Evolutionary conservation across 441 rosid genomes (phyloP).

Genomic region (Adansonia gregorii): DNA sequence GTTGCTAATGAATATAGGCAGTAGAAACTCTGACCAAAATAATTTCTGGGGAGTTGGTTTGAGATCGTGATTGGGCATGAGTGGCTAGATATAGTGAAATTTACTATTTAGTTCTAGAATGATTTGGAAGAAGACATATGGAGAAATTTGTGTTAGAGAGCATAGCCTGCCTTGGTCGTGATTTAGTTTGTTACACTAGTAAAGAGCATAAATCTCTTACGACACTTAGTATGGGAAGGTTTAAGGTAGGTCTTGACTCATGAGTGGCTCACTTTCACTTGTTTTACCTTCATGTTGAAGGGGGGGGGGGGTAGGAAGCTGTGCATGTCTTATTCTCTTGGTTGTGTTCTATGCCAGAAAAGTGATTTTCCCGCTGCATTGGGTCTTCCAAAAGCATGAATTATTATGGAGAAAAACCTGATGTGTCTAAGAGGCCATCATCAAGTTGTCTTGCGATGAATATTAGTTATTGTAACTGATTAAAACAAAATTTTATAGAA

Average conservation of each 20-base stretch:
- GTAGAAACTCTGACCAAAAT: neutral
- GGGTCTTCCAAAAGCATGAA: conserved; percentile 11
- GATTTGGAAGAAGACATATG: neutral
- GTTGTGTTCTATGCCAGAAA: neutral
- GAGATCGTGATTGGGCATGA: conserved; percentile 7
- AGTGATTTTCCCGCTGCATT: conserved; percentile 18
- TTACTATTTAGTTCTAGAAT: neutral
- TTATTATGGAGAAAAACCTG: conserved; percentile 7
- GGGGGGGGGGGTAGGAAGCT: neutral
- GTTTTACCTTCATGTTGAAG: conserved; percentile 2
- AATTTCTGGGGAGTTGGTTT: neutral
- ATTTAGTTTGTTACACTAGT: neutral
- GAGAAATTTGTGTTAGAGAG: neutral
- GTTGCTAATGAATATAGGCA: neutral
- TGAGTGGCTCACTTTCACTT: neutral
- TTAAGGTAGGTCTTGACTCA: neutral
- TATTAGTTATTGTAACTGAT: neutral
- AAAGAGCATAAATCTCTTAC: neutral
- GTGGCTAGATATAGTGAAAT: neutral
- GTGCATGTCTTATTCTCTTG: neutral
- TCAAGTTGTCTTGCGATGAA: conserved; percentile 5
- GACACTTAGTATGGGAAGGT: neutral
- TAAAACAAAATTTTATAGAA: conserved; percentile 5
- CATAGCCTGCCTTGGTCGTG: neutral
- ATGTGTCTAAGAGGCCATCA: conserved; percentile 16